A percentile compares a stretch with the other conserved stretches of the same genome.
Conservation (phyloP, 1,284 basidiomycete species). For the Pseudozyma pruni region DNA sequence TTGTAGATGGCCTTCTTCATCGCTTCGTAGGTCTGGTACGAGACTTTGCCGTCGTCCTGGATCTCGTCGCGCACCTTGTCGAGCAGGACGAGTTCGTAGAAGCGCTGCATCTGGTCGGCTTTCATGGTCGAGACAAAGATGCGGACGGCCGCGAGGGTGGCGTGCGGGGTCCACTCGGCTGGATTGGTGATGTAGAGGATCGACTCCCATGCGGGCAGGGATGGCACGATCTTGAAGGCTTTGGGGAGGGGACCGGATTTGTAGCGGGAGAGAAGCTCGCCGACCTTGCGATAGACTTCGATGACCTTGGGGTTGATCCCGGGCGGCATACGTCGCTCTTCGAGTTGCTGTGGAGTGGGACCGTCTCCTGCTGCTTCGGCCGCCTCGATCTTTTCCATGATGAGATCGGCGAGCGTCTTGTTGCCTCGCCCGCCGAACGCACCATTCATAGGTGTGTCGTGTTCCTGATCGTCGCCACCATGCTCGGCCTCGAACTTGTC, state of each 20-base stretch:
- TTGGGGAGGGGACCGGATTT: conserved; percentile 96
- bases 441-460: conserved; percentile 20
- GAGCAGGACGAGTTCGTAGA: conserved; percentile 89
- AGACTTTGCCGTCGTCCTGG: conserved; percentile 79
- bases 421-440: conserved; percentile 42
- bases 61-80: conserved; percentile 93
- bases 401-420: conserved; percentile 83
- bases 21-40: conserved; percentile 92
- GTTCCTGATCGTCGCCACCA: conserved; percentile 32
- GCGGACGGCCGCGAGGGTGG: conserved; percentile 89
- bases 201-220: conserved; percentile 93
- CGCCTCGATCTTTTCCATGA: conserved; percentile 87
- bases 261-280: conserved; percentile 86
- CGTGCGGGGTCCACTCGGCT: conserved; percentile 94
- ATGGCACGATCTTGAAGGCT: conserved; percentile 97
- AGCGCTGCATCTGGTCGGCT: conserved; percentile 92
- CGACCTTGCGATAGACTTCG: conserved; percentile 89
- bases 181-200: conserved; percentile 92
- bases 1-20: conserved; percentile 93
- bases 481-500: conserved; percentile 58
- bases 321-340: conserved; percentile 71
- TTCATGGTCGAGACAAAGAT: conserved; percentile 98
- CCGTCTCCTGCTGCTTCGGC: conserved; percentile 52
- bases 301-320: conserved; percentile 96
- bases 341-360: conserved; percentile 25